Base-by-base conservation (phyloP, 164 flowering plant species). In the Cinnamomum chago region DNA sequence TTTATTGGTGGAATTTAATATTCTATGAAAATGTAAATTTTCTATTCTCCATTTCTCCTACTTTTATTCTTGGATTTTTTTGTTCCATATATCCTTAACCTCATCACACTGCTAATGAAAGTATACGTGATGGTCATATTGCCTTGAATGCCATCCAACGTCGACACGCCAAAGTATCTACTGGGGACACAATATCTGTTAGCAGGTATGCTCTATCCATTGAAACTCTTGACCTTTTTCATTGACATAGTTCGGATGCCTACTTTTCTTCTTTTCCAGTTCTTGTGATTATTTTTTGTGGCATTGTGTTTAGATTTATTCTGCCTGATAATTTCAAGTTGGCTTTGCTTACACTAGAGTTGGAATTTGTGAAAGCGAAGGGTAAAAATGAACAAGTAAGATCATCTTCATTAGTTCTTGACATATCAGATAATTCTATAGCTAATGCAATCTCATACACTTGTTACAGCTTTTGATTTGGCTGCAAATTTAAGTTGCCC, bases 71-170 rank as follows among this genome's bases (percentile, higher is more conserved):
- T 28, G 30, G 30, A 28, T 28, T 28, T 28, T 28, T 28, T 28
- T 51, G 15, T 51, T 51, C 58, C 58, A 9, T 10, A 11, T 51
- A 28, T 51, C 88, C 90, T 93, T 92, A 83, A 89, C 87, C 40
- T 28, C 76, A n/a, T 58, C 35, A 69, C 71, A 92, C 98, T 75
- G 81, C 83, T 71, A 90, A 95, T 80, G 83, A 84, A 62, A 80
- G 80, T 69, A 81, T 95, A 33, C 82, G 75, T 51, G 82, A 73
- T 64, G 99, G 97, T 47, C 77, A 79, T 20, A 84, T 93, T 78
- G 97, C 79, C 14, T 81, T 95, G 40, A 95, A 93, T 85, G 85
- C 92, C 9, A 84, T 91, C 73, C 99, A 95, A 70, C 89, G 98
- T 0, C 86, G 92, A 17, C 82, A 87, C 72, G 86, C 89, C 2